Conservation (phyloP, 1,284 basidiomycete species). For the Malassezia globosa region DNA sequence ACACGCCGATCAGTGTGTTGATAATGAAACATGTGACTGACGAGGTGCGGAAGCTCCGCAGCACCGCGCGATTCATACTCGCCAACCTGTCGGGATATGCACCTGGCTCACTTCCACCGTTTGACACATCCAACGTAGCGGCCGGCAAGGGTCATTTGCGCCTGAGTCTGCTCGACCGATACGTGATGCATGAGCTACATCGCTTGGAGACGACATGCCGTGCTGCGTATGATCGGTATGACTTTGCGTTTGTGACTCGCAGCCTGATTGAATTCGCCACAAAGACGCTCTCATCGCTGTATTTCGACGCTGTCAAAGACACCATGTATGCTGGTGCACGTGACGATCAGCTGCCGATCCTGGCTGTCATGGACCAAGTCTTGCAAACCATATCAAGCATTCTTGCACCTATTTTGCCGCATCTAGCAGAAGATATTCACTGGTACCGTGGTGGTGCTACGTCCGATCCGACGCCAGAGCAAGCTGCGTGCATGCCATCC, state of each 20-base stretch:
- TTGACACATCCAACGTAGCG: background rate
- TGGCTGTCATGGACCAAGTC: slow-evolving; percentile 65
- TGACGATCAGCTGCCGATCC: slow-evolving; percentile 55
- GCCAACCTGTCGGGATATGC: slow-evolving; percentile 53
- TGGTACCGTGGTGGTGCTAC: slow-evolving; percentile 47
- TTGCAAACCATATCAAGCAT: slow-evolving; percentile 61
- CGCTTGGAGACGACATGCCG: slow-evolving; percentile 59
- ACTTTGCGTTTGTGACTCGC: slow-evolving; percentile 59
- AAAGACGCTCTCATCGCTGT: slow-evolving; percentile 55
- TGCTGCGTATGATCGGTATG: slow-evolving; percentile 62
- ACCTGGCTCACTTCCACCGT: background rate
- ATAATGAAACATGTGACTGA: slow-evolving; percentile 69
- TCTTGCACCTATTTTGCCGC: slow-evolving; percentile 76
- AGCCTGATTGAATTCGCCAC: slow-evolving; percentile 49
- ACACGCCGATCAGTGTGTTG: slow-evolving; percentile 71
- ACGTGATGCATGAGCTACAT: slow-evolving; percentile 72
- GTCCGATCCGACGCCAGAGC: slow-evolving; percentile 22
- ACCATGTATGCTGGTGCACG: slow-evolving; percentile 60
- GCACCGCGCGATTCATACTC: slow-evolving; percentile 76
- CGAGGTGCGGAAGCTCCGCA: slow-evolving; percentile 72
- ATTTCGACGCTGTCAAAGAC: slow-evolving; percentile 87
- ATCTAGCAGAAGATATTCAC: slow-evolving; percentile 82
- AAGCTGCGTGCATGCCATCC: slow-evolving; percentile 15
- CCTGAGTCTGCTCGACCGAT: slow-evolving; percentile 51
- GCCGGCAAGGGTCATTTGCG: too few species aligned